Conservation (phyloP, 345 rosid genomes). For the Dimocarpus longan region DNA sequence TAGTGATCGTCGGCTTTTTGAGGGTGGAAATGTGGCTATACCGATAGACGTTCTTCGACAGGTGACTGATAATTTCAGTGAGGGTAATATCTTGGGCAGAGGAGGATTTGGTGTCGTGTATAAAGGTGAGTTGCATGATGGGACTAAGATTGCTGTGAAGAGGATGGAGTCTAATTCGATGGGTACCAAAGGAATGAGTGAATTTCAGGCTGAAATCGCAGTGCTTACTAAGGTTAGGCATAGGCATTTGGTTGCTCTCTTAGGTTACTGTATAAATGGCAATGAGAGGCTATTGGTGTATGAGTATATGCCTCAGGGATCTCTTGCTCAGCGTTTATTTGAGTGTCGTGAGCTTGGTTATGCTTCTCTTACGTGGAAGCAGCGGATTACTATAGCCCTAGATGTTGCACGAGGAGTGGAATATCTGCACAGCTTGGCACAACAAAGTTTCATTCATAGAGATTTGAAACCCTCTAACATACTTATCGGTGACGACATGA, state of each 20-base stretch:
- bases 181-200: slow-evolving; percentile 74
- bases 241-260: slow-evolving; percentile 81
- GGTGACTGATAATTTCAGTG: slow-evolving; percentile 73
- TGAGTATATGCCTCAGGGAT: slow-evolving; percentile 93
- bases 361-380: slow-evolving; percentile 75
- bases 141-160: slow-evolving; percentile 82
- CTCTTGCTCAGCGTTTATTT: slow-evolving; percentile 74
- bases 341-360: slow-evolving; percentile 52
- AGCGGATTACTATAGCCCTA: slow-evolving; percentile 73
- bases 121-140: slow-evolving; percentile 82
- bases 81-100: slow-evolving; percentile 66
- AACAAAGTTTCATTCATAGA: slow-evolving; percentile 88
- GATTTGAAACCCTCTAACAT: slow-evolving; percentile 90
- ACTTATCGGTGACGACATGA: slow-evolving; percentile 89
- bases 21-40: slow-evolving; percentile 64
- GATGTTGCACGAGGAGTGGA: slow-evolving; percentile 95
- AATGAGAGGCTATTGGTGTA: slow-evolving; percentile 80
- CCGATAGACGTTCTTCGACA: slow-evolving; percentile 69
- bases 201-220: slow-evolving; percentile 86
- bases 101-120: slow-evolving; percentile 95
- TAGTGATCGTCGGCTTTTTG: slow-evolving; percentile 51
- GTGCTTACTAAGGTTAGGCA: slow-evolving; percentile 90
- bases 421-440: slow-evolving; percentile 87
- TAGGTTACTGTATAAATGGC: slow-evolving; percentile 81
- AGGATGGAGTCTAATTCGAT: slow-evolving; percentile 68